Conservation (phyloP, 306 rosid genomes). For the Fragaria vesca region DNA sequence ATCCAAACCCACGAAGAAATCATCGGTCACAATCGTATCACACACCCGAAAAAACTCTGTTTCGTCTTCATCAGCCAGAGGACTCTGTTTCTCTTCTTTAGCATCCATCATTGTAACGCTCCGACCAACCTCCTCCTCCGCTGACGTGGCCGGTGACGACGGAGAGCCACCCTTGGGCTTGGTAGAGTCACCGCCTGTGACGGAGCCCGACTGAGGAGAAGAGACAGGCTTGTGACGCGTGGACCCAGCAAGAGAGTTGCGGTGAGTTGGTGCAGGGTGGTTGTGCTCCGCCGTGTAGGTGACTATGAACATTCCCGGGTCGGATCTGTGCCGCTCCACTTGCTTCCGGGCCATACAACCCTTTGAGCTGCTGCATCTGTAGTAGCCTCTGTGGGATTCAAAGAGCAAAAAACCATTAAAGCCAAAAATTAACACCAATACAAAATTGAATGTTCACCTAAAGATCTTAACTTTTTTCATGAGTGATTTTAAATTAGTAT, state of each 20-base stretch:
- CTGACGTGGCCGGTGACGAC: slow-evolving; percentile 43
- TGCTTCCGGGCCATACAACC: slow-evolving; percentile 97
- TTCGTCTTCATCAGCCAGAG: slow-evolving; percentile 63
- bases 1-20: slow-evolving; percentile 75
- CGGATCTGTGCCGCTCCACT: slow-evolving; percentile 88
- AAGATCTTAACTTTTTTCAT: neutral
- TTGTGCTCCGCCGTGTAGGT: slow-evolving; percentile 96
- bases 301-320: slow-evolving; percentile 89
- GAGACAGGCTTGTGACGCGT: slow-evolving; percentile 68
- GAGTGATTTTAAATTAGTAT: neutral
- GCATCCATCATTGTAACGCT: slow-evolving; percentile 42
- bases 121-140: slow-evolving; percentile 45
- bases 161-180: slow-evolving; percentile 46
- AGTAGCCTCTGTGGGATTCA: slow-evolving; percentile 71
- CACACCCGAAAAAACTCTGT: slow-evolving; percentile 61
- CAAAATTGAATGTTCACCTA: neutral
- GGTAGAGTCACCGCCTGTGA: slow-evolving; percentile 28
- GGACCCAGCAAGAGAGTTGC: slow-evolving; percentile 96
- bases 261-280: slow-evolving; percentile 93
- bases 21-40: slow-evolving; percentile 59
- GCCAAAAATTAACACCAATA: neutral
- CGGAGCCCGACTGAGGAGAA: slow-evolving; percentile 19
- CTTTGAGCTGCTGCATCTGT: slow-evolving; percentile 95
- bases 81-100: slow-evolving; percentile 62
- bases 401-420: neutral